Percentiles rank a stretch among this genome's conserved stretches.
These are phyloP conservation scores for Bombardia bombarda DNA, from an alignment of 495 filamentous ascomycete genomes.

Conservation along the genomic window DNA sequence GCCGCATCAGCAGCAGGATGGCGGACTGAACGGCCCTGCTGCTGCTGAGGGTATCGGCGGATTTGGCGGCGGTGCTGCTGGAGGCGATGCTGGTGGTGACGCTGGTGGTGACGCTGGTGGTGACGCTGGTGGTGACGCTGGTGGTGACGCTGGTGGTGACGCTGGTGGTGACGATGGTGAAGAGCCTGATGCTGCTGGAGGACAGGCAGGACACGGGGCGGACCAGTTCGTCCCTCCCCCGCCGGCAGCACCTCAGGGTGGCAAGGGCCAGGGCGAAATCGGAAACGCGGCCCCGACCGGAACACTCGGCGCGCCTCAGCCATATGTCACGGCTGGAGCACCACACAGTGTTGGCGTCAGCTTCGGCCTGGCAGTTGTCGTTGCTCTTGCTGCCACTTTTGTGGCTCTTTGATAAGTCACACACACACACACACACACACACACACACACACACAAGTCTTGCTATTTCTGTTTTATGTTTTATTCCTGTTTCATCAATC, in stretches of 20 bases:
- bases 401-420: not conserved
- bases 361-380: not conserved
- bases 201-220: not conserved
- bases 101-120: no score
- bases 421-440: no score
- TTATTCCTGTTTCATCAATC: not conserved
- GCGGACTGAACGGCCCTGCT: no score
- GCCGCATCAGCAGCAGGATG: no score
- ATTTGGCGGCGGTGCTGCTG: no score
- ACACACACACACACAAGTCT: not conserved
- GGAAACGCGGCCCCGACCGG: no score
- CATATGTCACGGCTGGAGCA: not conserved
- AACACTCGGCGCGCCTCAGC: not conserved
- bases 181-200: not conserved
- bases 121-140: no score
- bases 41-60: no score
- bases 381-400: not conserved
- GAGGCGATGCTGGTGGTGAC: no score
- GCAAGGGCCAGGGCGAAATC: not conserved
- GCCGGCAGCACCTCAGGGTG: not conserved
- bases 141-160: not conserved
- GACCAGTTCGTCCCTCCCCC: not conserved
- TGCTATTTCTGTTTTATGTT: not conserved
- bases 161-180: not conserved
- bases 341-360: not conserved